A percentile compares a stretch with the other conserved stretches of the same genome.
These are phyloP conservation scores for Puccinia polysora DNA, from an alignment of 1,284 basidiomycete genomes.

Conservation along the genomic window DNA sequence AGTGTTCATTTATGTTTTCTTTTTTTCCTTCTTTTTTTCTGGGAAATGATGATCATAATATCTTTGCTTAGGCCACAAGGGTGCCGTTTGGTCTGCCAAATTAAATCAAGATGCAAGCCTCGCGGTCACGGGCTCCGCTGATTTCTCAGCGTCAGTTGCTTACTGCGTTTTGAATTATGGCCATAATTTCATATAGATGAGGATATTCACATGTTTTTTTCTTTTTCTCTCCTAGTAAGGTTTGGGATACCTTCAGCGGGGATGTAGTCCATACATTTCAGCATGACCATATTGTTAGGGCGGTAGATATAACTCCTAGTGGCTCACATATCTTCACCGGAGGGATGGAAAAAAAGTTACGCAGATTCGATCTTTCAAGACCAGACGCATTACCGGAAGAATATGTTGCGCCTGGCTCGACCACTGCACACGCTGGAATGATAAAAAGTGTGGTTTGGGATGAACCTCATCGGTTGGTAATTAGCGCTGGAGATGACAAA, in stretches of 20 bases:
- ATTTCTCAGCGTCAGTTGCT: slow-evolving; percentile 83
- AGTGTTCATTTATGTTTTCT: background rate
- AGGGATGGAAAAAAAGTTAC: slow-evolving; percentile 94
- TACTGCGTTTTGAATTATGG: background rate
- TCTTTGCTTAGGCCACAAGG: slow-evolving; percentile 69
- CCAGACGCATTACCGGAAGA: slow-evolving; percentile 42
- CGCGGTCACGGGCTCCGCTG: slow-evolving; percentile 89
- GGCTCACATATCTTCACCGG: slow-evolving; percentile 74
- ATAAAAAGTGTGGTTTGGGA: slow-evolving; percentile 92
- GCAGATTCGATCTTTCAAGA: slow-evolving; percentile 81
- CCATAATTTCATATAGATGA: background rate
- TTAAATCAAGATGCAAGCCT: slow-evolving; percentile 66
- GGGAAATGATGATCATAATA: background rate
- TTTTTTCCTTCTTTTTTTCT: background rate
- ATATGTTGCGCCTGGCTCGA: background rate
- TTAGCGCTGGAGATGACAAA: slow-evolving; percentile 87
- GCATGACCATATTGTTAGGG: slow-evolving; percentile 96
- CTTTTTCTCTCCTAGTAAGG: slow-evolving; percentile 62
- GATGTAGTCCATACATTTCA: slow-evolving; percentile 81
- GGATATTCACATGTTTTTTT: background rate
- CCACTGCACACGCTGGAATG: slow-evolving; percentile 68
- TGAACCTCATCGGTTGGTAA: slow-evolving; percentile 69
- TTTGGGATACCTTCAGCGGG: slow-evolving; percentile 95
- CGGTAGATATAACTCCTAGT: slow-evolving; percentile 73
- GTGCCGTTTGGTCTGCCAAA: slow-evolving; percentile 95